Evolutionary conservation across 75 land plant species (phyloP).

Genomic region (Larix kaempferi): DNA sequence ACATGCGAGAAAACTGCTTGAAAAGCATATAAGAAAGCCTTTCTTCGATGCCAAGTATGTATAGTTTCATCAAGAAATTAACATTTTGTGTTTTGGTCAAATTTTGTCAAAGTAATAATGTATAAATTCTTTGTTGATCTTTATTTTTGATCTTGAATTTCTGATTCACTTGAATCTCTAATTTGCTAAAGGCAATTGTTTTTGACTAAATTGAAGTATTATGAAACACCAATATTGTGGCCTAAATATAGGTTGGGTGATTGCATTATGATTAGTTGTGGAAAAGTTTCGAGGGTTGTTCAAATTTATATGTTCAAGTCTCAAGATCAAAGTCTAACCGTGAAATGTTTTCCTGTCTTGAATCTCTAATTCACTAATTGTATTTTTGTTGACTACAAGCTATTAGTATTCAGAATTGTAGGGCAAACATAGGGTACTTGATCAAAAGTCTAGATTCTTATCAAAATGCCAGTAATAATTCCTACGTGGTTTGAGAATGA

Average conservation of each 20-base stretch:
- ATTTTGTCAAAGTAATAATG: not conserved
- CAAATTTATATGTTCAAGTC: too few relatives aligned
- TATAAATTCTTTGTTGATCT: not conserved
- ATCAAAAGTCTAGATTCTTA: not conserved
- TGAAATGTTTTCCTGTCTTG: too few relatives aligned
- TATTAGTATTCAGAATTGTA: too few relatives aligned
- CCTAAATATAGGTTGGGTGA: not conserved
- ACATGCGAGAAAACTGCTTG: conserved; percentile 94
- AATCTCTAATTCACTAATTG: too few relatives aligned
- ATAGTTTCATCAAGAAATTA: not conserved
- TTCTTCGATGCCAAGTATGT: conserved; percentile 75
- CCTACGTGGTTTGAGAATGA: not conserved
- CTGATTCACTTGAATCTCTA: not conserved
- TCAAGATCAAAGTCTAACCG: too few relatives aligned
- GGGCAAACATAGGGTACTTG: too few relatives aligned
- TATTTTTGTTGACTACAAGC: too few relatives aligned
- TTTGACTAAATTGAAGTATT: not conserved
- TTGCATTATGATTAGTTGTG: not conserved
- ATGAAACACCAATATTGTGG: not conserved
- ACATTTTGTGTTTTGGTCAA: not conserved
- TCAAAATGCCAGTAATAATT: not conserved
- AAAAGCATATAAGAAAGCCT: conserved; percentile 79
- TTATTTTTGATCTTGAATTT: not conserved
- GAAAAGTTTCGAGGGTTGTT: not conserved
- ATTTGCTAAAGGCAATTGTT: not conserved